Base-by-base conservation (phyloP, 345 rosid genomes). In the Arabis alpina region DNA sequence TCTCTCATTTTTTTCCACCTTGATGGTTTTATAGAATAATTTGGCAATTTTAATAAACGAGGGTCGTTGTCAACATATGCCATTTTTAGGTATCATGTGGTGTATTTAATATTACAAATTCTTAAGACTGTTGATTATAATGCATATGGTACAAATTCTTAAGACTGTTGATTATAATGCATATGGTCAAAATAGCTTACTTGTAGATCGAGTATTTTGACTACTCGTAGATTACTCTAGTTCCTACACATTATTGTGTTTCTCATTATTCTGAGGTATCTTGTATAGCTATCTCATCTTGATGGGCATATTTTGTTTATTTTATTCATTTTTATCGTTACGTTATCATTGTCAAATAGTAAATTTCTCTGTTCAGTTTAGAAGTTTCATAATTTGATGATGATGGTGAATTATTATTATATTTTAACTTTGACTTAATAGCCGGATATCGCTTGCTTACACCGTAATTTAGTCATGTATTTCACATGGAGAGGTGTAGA, bases 131-230 rank as follows among this genome's bases (percentile, higher is more conserved):
- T 32, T 19, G 41, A n/a, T n/a, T n/a, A n/a, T n/a, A n/a, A n/a
- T n/a, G n/a, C n/a, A n/a, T n/a, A 51, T 50, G 58, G 12, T 32
- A 37, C 47, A 25, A 54, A 12, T 34, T 1, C 6, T 6, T 14
- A 4, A 28, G 13, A 6, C 49, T 45, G 49, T 72, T 63, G 41
- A 63, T 54, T 54, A 54, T 37, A 6, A 19, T 51, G 49, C 32
- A 66, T 30, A 73, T 42, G 47, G 77, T 67, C 77, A 74, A 66
- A 66, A 49, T 67, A 74, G 78, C 68, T 74, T 67, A 67, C 78
- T 60, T 74, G 78, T 61, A 10, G 42, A 52, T 74, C 27, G 61
- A 67, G 63, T 44, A 51, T 67, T 8, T 68, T 74, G 78, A 60
- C 73, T 36, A 60, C 51, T 19, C 63, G 44, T 54, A 54, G 62